A percentile compares a stretch with the other conserved stretches of the same genome.
Conservation (phyloP, 192 early-diverging fungal genomes). For the Mortierella hygrophila region DNA sequence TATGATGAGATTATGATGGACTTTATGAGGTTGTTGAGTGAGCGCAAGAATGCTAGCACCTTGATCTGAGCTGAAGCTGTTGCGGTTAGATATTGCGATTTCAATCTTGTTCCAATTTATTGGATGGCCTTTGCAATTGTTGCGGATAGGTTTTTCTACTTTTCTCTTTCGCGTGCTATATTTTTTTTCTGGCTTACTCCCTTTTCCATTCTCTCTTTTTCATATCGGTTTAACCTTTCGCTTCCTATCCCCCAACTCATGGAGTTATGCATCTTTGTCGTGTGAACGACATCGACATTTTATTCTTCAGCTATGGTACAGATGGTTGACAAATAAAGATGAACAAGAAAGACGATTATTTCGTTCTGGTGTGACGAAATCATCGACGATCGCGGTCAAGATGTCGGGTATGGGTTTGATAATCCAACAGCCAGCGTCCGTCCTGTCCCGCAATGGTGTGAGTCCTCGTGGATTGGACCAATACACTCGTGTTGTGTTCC, state of each 20-base stretch:
- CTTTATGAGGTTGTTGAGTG: conserved; percentile 27
- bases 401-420: conserved; percentile 47
- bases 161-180: background rate
- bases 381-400: conserved; percentile 28
- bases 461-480: conserved; percentile 21
- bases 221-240: background rate
- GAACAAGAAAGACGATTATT: background rate
- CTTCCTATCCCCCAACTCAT: background rate
- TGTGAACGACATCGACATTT: background rate
- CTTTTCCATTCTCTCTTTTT: background rate
- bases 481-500: background rate
- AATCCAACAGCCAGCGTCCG: conserved; percentile 44
- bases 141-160: background rate
- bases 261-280: too few relatives aligned
- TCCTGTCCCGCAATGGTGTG: conserved; percentile 18
- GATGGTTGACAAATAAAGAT: background rate
- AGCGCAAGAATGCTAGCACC: conserved; percentile 8
- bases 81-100: too few relatives aligned
- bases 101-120: too few relatives aligned
- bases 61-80: background rate
- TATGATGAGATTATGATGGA: conserved; percentile 35
- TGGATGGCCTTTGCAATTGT: background rate
- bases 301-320: background rate
- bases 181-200: background rate
- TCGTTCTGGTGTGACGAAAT: background rate